Percentiles rank a stretch among this genome's conserved stretches.
phyloP scores from a whole-genome alignment of 805 yeast species.

The Candida namnaoensis region DNA sequence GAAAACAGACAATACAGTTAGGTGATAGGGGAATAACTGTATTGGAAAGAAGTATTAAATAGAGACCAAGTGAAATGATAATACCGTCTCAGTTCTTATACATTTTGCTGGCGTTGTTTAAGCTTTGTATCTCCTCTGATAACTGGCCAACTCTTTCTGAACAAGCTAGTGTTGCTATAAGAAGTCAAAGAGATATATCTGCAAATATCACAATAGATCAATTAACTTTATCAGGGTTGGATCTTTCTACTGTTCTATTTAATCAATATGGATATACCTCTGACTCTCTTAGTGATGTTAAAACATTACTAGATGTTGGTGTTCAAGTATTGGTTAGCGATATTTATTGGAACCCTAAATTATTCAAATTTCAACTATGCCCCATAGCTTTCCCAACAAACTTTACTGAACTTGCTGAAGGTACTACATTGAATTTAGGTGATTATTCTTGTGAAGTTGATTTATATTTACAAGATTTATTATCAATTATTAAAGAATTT shows the following conservation, averaged over 20 bases:
- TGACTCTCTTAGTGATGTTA: slow-evolving; percentile 19
- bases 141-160: slow-evolving; percentile 25
- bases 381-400: slow-evolving; percentile 34
- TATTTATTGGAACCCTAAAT: slow-evolving; percentile 43
- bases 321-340: slow-evolving; percentile 41
- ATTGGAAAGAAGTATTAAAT: too few species aligned
- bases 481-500: slow-evolving; percentile 22
- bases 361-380: slow-evolving; percentile 46
- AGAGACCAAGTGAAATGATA: too few species aligned
- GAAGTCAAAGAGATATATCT: slow-evolving; percentile 41
- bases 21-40: too few species aligned
- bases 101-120: too few species aligned
- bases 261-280: slow-evolving; percentile 22
- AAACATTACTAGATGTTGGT: slow-evolving; percentile 32
- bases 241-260: slow-evolving; percentile 24
- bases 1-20: too few species aligned
- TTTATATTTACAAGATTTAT: slow-evolving; percentile 17
- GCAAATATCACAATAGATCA: slow-evolving; percentile 30
- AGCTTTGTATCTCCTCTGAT: not conserved
- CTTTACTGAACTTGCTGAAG: not conserved
- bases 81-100: too few species aligned
- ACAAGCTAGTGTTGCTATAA: slow-evolving; percentile 22
- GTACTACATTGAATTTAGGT: slow-evolving; percentile 4
- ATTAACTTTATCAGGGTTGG: slow-evolving; percentile 30
- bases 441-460: slow-evolving; percentile 16